Percentiles rank a stretch among this genome's conserved stretches.
Evolutionary conservation across 176 grass and related monocot species (phyloP).

Genomic region (Carex cristatella): DNA sequence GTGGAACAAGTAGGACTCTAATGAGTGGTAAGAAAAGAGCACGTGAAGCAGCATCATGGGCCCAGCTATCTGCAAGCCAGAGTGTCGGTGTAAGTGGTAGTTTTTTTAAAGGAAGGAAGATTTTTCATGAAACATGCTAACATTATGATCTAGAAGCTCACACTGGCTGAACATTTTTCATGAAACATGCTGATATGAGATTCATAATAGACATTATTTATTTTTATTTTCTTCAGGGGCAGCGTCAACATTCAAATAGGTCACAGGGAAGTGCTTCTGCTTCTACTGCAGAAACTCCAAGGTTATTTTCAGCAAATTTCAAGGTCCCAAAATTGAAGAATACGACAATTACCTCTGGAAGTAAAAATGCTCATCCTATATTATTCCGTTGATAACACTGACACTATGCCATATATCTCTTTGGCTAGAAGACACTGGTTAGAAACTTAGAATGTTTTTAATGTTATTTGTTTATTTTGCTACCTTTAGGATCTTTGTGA

Average conservation of each 20-base stretch:
- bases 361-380: neutral
- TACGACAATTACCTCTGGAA: neutral
- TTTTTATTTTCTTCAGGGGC: neutral
- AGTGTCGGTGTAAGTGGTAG: conserved; percentile 8
- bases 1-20: neutral
- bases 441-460: neutral
- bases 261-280: neutral
- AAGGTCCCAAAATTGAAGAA: conserved; percentile 33
- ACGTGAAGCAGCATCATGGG: neutral
- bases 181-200: neutral
- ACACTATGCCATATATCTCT: neutral
- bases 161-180: neutral
- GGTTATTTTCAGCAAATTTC: conserved; percentile 13
- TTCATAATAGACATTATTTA: neutral
- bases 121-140: neutral
- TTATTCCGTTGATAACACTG: neutral
- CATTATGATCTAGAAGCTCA: no score
- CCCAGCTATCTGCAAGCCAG: neutral
- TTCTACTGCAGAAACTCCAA: conserved; percentile 1
- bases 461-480: neutral
- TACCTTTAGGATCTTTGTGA: no score
- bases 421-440: neutral
- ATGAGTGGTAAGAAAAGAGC: conserved; percentile 4
- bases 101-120: neutral
- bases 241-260: neutral